phyloP scores from a whole-genome alignment of 805 yeast genomes.

The Lachancea dasiensis region DNA sequence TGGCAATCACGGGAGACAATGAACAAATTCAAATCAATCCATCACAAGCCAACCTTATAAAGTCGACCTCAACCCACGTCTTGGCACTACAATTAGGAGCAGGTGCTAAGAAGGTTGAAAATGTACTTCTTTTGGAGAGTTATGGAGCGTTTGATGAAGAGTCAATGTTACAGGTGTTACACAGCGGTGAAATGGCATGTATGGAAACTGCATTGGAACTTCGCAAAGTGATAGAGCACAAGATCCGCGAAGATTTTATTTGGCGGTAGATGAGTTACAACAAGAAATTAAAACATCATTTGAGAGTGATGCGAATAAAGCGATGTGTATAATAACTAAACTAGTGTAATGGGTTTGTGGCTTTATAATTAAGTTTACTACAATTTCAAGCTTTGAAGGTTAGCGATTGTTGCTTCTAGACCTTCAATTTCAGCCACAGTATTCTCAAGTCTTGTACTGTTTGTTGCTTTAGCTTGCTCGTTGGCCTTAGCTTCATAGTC shows the following conservation, averaged over 20 bases:
- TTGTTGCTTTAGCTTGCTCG: constrained; percentile 72
- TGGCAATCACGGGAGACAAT: constrained; percentile 35
- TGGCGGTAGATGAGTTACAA: constrained; percentile 41
- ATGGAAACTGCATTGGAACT: constrained; percentile 39
- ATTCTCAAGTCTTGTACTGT: constrained; percentile 60
- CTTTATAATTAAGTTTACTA: not conserved
- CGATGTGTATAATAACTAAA: constrained; percentile 6
- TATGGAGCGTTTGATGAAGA: constrained; percentile 60
- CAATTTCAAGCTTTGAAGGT: constrained; percentile 70
- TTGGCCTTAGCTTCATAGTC: constrained; percentile 87
- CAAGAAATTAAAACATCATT: not conserved
- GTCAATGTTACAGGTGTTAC: constrained; percentile 48
- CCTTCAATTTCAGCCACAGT: constrained; percentile 85
- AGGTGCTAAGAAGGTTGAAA: constrained; percentile 41
- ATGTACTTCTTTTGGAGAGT: constrained; percentile 65
- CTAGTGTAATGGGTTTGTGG: not conserved
- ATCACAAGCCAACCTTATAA: constrained; percentile 35
- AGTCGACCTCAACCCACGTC: constrained; percentile 56
- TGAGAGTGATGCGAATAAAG: not conserved
- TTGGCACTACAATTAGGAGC: constrained; percentile 50
- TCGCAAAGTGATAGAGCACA: constrained; percentile 43
- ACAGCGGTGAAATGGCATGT: constrained; percentile 44
- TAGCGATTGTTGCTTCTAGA: constrained; percentile 74
- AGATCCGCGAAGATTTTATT: constrained; percentile 48
- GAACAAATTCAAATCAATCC: constrained; percentile 41